These are phyloP conservation scores for Mycena maculata DNA, from an alignment of 768 basidiomycete genomes.

Conservation along the genomic window DNA sequence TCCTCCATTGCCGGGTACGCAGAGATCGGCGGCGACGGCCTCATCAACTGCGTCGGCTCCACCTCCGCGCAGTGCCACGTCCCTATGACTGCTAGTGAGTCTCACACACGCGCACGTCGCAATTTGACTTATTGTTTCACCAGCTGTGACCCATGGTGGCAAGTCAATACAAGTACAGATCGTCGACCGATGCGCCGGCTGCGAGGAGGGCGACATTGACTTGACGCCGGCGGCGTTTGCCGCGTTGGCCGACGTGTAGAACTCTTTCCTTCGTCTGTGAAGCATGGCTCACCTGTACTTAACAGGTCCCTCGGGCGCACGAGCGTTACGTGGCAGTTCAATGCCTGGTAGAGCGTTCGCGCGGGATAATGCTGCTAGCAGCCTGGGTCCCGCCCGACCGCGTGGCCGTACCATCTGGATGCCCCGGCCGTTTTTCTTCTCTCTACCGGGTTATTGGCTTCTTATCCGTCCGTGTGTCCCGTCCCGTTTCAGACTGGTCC, in stretches of 20 bases:
- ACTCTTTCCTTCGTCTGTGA: too few relatives aligned
- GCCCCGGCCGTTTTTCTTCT: slow-evolving; percentile 8
- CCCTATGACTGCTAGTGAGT: slow-evolving; percentile 36
- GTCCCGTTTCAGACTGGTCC: slow-evolving; percentile 27
- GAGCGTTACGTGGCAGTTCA: slow-evolving; percentile 56
- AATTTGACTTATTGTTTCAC: too few relatives aligned
- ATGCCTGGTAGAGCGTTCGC: slow-evolving; percentile 27
- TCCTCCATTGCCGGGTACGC: slow-evolving; percentile 34
- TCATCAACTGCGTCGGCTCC: slow-evolving; percentile 33
- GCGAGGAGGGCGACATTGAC: slow-evolving; percentile 47
- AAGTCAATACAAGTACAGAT: slow-evolving; percentile 53
- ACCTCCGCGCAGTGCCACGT: slow-evolving; percentile 28
- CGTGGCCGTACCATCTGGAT: background rate
- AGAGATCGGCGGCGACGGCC: slow-evolving; percentile 44
- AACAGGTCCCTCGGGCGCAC: slow-evolving; percentile 33
- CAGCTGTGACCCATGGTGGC: slow-evolving; percentile 44
- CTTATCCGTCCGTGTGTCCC: slow-evolving; percentile 22
- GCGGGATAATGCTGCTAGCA: slow-evolving; percentile 19
- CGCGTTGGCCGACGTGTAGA: slow-evolving; percentile 39
- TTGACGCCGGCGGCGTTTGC: slow-evolving; percentile 43
- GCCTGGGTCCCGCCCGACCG: background rate
- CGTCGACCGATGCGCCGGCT: slow-evolving; percentile 64
- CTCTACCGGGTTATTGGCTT: slow-evolving; percentile 10
- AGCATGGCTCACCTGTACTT: too few relatives aligned
- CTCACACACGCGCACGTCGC: too few relatives aligned